A percentile compares a stretch with the other conserved stretches of the same genome.
These are phyloP conservation scores for Fusarium mexicanum DNA, from an alignment of 2,329 filamentous ascomycete genomes.

Conservation along the genomic window DNA sequence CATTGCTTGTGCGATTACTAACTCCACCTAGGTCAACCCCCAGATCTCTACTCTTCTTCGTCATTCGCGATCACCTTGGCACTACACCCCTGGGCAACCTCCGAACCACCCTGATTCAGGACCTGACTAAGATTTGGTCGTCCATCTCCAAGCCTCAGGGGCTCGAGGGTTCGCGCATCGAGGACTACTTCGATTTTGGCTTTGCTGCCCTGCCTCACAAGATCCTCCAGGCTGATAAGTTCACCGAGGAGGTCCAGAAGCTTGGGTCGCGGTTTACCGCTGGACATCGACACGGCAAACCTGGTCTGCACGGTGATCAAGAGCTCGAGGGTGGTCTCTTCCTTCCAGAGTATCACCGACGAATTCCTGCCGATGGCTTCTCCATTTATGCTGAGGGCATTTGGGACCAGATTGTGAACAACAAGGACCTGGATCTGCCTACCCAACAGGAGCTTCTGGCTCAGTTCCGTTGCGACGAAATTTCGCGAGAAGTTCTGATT, in stretches of 20 bases:
- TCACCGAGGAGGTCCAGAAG: conserved; percentile 80
- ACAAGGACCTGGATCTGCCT: conserved; percentile 96
- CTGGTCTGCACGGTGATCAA: conserved; percentile 71
- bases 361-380: conserved; percentile 97
- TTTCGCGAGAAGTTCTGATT: conserved; percentile 85
- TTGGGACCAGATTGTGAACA: conserved; percentile 98
- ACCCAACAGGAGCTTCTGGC: conserved; percentile 97
- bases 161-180: conserved; percentile 87
- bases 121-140: conserved; percentile 91
- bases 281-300: conserved; percentile 77
- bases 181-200: conserved; percentile 98
- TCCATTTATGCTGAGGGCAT: conserved; percentile 91
- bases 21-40: conserved; percentile 74
- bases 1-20: conserved; percentile 21
- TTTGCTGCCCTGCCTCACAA: conserved; percentile 97
- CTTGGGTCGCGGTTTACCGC: conserved; percentile 84
- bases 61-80: conserved; percentile 96
- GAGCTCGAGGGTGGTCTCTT: conserved; percentile 84
- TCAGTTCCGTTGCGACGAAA: conserved; percentile 98
- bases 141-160: conserved; percentile 91
- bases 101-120: conserved; percentile 88
- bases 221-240: conserved; percentile 93
- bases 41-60: conserved; percentile 94
- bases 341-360: conserved; percentile 90
- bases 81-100: conserved; percentile 91